Percentiles rank a stretch among this genome's conserved stretches.
These are phyloP conservation scores for Tulasnella sp. DNA, from an alignment of 768 basidiomycete genomes.

Conservation along the genomic window DNA sequence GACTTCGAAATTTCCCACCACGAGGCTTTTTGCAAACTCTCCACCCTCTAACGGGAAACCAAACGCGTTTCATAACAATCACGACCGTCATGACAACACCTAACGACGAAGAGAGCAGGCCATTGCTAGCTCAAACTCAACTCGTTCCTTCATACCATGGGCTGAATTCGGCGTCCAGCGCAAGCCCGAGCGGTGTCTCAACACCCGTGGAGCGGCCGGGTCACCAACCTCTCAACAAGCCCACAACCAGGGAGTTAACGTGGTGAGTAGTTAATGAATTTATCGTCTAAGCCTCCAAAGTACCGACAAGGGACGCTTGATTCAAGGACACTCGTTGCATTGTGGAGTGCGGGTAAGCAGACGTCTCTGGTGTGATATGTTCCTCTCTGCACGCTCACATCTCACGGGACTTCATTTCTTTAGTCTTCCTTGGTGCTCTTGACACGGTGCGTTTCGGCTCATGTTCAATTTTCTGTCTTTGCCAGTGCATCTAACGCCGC, in stretches of 20 bases:
- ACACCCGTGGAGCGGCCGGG: conserved; percentile 4
- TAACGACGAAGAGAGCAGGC: background rate
- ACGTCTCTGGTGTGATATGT: background rate
- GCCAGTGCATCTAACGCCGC: conserved; percentile 35
- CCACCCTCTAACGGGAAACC: background rate
- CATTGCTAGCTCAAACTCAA: background rate
- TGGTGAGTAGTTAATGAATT: conserved; percentile 9
- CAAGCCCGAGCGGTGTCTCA: background rate
- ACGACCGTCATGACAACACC: background rate
- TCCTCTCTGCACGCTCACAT: conserved; percentile 23
- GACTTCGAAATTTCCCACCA: conserved; percentile 19
- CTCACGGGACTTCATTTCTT: conserved; percentile 35
- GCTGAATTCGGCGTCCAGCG: background rate
- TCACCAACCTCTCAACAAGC: conserved; percentile 20
- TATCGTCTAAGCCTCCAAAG: background rate
- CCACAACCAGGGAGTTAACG: background rate
- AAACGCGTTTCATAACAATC: background rate
- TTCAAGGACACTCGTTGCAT: conserved; percentile 70
- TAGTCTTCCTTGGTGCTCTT: conserved; percentile 78
- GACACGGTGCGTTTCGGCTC: conserved; percentile 59
- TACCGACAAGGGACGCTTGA: conserved; percentile 38
- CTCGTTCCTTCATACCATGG: conserved; percentile 5
- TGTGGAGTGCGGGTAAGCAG: conserved; percentile 66
- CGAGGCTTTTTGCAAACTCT: conserved; percentile 6
- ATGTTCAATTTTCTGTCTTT: conserved; percentile 39